These are phyloP conservation scores for Cladosporium sp. DNA, from an alignment of 2,329 filamentous ascomycete genomes.

Conservation along the genomic window DNA sequence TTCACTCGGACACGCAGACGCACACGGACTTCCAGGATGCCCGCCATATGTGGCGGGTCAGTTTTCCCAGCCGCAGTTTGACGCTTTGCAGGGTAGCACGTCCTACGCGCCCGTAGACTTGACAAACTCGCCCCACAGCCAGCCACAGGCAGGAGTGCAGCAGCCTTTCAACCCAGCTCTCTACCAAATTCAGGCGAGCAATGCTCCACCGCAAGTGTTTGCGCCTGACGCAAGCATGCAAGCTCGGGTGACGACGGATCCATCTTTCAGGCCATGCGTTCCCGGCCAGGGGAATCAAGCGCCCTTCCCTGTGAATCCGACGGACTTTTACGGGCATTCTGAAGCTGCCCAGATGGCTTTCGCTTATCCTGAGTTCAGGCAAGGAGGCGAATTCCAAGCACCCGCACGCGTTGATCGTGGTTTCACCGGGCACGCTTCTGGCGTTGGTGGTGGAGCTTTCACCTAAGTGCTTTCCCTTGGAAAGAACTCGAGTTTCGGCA, in stretches of 20 bases:
- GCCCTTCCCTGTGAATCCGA: not conserved
- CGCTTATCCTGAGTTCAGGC: not conserved
- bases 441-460: constrained; percentile 9
- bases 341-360: not conserved
- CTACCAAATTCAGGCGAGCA: no score
- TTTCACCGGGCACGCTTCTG: constrained; percentile 9
- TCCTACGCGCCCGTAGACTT: constrained; percentile 11
- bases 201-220: no score
- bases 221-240: no score
- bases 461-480: not conserved
- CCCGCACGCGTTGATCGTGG: constrained; percentile 6
- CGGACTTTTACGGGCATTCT: not conserved
- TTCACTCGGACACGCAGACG: not conserved
- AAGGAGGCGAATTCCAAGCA: not conserved
- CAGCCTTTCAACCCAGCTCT: no score
- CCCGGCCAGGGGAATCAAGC: no score
- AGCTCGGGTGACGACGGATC: no score
- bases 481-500: no score
- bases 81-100: constrained; percentile 15
- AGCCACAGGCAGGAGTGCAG: no score
- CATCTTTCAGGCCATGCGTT: no score
- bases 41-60: constrained; percentile 11
- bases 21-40: not conserved
- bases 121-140: not conserved
- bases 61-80: constrained; percentile 21